A percentile compares a stretch with the other conserved stretches of the same genome.
phyloP scores from a whole-genome alignment of 345 rosid species.

The Cardamine resedifolia region DNA sequence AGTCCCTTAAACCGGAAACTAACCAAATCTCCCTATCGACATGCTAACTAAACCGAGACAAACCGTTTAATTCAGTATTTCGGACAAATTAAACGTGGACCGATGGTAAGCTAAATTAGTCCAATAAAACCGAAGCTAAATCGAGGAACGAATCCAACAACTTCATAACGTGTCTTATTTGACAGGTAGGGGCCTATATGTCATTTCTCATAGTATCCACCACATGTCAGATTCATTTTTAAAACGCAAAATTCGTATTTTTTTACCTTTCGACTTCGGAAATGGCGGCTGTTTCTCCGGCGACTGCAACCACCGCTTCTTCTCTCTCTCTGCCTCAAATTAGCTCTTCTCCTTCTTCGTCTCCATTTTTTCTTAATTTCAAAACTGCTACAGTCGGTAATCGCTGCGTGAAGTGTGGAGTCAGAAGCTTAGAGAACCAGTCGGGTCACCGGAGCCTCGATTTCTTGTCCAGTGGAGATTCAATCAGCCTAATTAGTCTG shows the following conservation, averaged over 20 bases:
- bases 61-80: neutral
- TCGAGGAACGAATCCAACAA: neutral
- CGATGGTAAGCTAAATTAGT: neutral
- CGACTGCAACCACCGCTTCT: conserved; percentile 22
- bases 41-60: conserved; percentile 7
- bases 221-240: conserved; percentile 12
- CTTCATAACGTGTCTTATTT: conserved; percentile 25
- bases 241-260: conserved; percentile 2
- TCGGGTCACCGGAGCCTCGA: conserved; percentile 50
- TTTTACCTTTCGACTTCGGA: conserved; percentile 33
- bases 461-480: conserved; percentile 53
- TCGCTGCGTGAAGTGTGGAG: conserved; percentile 47
- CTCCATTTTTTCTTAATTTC: conserved; percentile 25
- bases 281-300: conserved; percentile 43
- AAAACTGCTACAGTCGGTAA: conserved; percentile 10
- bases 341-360: conserved; percentile 15
- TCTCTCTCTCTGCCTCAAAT: conserved; percentile 19
- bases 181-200: conserved; percentile 35
- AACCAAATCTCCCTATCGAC: neutral
- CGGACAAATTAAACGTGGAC: neutral
- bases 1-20: conserved; percentile 6
- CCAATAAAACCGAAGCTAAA: conserved; percentile 9
- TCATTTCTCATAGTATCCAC: neutral
- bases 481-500: conserved; percentile 43
- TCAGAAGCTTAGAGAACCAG: conserved; percentile 56